Conservation (phyloP, 352 stramenopile species). For the Phytophthora rubi region DNA sequence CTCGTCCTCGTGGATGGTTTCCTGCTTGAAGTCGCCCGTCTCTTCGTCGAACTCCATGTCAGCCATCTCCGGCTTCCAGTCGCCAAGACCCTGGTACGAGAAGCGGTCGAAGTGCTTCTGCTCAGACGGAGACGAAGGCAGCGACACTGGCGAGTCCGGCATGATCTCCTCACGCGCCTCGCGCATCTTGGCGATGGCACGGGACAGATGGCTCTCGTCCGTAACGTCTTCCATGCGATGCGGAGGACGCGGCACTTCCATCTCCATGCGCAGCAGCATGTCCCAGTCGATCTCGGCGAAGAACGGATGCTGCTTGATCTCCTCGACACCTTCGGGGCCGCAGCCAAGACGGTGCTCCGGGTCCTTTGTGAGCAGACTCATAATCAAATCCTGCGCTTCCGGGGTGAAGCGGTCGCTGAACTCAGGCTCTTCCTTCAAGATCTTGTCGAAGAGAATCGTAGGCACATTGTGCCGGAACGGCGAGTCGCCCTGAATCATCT, state of each 20-base stretch:
- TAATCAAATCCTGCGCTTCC: slow-evolving; percentile 71
- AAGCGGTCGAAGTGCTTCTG: slow-evolving; percentile 81
- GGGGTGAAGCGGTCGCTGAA: slow-evolving; percentile 77
- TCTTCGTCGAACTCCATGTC: slow-evolving; percentile 73
- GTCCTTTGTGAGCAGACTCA: slow-evolving; percentile 64
- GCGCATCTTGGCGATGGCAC: slow-evolving; percentile 72
- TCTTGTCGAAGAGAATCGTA: slow-evolving; percentile 81
- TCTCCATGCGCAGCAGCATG: slow-evolving; percentile 55
- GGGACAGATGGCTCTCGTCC: slow-evolving; percentile 66
- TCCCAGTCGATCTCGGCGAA: slow-evolving; percentile 79
- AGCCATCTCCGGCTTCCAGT: slow-evolving; percentile 68
- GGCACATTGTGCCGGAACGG: slow-evolving; percentile 74
- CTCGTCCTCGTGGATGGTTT: slow-evolving; percentile 66
- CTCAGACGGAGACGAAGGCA: slow-evolving; percentile 69
- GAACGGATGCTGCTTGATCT: slow-evolving; percentile 78
- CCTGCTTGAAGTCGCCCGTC: slow-evolving; percentile 57
- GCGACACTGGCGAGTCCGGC: slow-evolving; percentile 70
- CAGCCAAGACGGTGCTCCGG: slow-evolving; percentile 58
- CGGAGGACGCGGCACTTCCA: slow-evolving; percentile 71
- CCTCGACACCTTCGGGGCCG: slow-evolving; percentile 62
- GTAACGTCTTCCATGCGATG: slow-evolving; percentile 81
- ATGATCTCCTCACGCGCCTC: slow-evolving; percentile 76
- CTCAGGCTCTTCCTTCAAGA: slow-evolving; percentile 73
- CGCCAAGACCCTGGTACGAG: slow-evolving; percentile 69
- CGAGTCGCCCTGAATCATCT: slow-evolving; percentile 81